Evolutionary conservation across 768 basidiomycete genomes (phyloP).

Genomic region (Pleurotus cornucopiae): DNA sequence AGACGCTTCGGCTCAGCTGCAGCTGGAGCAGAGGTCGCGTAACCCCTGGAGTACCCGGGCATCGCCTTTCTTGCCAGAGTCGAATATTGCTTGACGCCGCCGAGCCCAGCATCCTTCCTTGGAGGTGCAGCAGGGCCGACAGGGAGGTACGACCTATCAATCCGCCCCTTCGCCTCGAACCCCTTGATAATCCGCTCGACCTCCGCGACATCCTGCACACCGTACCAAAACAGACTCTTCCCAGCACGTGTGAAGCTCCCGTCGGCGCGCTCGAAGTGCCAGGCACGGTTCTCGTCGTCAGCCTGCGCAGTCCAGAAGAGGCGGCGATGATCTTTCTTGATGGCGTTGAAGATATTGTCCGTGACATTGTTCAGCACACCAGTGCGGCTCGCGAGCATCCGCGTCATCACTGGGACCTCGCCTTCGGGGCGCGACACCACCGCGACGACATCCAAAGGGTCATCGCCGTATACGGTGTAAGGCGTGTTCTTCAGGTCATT

Average conservation of each 20-base stretch:
- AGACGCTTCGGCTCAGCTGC: constrained; percentile 70
- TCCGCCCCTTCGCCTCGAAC: constrained; percentile 75
- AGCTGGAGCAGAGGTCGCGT: constrained; percentile 35
- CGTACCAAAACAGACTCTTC: constrained; percentile 96
- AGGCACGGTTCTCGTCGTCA: constrained; percentile 94
- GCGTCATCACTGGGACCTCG: constrained; percentile 87
- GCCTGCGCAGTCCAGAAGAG: constrained; percentile 98
- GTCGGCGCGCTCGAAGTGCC: constrained; percentile 99
- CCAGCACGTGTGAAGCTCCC: constrained; percentile 96
- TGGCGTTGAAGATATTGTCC: constrained; percentile 96
- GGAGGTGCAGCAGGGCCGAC: constrained; percentile 71
- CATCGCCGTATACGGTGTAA: constrained; percentile 97
- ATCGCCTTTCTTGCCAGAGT: constrained; percentile 45
- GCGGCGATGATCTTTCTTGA: constrained; percentile 89
- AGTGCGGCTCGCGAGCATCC: constrained; percentile 82
- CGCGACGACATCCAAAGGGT: constrained; percentile 92
- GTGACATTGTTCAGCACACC: constrained; percentile 92
- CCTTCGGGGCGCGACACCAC: constrained; percentile 90
- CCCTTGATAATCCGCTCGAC: constrained; percentile 80
- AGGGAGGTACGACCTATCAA: constrained; percentile 87
- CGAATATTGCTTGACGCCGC: constrained; percentile 52
- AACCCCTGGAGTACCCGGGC: constrained; percentile 28
- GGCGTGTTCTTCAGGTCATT: constrained; percentile 76
- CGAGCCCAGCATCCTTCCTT: constrained; percentile 29
- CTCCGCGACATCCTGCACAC: constrained; percentile 85